Percentiles rank a stretch among this genome's conserved stretches.
phyloP scores from a whole-genome alignment of 1,284 basidiomycete species.

The Pseudozyma thailandica region DNA sequence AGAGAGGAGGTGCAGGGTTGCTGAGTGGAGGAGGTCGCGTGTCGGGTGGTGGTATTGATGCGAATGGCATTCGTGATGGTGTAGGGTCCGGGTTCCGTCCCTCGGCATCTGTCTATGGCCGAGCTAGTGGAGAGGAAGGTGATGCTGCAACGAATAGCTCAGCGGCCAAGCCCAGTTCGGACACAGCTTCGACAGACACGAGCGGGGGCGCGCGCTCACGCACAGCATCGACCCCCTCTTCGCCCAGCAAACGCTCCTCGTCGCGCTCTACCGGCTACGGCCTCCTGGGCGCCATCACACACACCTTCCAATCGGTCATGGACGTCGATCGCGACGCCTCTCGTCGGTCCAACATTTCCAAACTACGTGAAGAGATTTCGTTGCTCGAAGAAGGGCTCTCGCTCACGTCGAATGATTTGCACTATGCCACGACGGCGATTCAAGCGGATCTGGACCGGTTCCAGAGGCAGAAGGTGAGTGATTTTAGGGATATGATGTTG shows the following conservation, averaged over 20 bases:
- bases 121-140: constrained; percentile 28
- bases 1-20: constrained; percentile 59
- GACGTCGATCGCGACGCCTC: constrained; percentile 97
- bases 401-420: constrained; percentile 73
- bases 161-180: not conserved
- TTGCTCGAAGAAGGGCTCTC: constrained; percentile 62
- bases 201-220: constrained; percentile 16
- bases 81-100: constrained; percentile 42
- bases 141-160: not conserved
- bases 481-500: constrained; percentile 90
- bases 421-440: constrained; percentile 93
- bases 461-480: constrained; percentile 97
- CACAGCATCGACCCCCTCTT: constrained; percentile 27
- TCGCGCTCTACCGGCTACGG: constrained; percentile 71
- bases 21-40: constrained; percentile 18
- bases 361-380: constrained; percentile 88
- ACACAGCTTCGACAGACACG: not conserved
- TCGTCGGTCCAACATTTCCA: constrained; percentile 88
- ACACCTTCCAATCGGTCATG: constrained; percentile 97
- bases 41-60: constrained; percentile 36
- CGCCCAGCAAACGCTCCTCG: constrained; percentile 38
- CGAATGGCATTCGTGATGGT: constrained; percentile 47
- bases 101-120: constrained; percentile 27
- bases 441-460: constrained; percentile 98
- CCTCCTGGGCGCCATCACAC: constrained; percentile 88